These are phyloP conservation scores for Berberis thunbergii DNA, from an alignment of 164 flowering plant species.

Conservation along the genomic window DNA sequence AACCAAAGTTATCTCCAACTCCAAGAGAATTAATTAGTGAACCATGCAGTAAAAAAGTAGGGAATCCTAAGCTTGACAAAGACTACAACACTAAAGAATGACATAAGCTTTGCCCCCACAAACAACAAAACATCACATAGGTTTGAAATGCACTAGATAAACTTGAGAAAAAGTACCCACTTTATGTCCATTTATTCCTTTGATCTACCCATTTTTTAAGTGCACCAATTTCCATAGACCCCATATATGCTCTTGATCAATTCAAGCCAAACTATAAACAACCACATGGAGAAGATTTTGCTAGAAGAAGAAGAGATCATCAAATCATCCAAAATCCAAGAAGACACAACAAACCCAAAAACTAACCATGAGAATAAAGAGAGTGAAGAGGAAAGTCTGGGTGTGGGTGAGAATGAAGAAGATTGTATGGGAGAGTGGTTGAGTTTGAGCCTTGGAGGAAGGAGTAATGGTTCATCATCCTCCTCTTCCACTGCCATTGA, in stretches of 20 bases:
- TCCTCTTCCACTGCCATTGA: not conserved
- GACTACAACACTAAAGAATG: too few relatives aligned
- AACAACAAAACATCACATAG: not conserved
- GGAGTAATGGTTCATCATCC: constrained; percentile 1
- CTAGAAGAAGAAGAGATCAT: not conserved
- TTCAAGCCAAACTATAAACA: not conserved
- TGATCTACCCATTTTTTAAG: constrained; percentile 1
- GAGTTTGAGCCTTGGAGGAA: constrained; percentile 50
- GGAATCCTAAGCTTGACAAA: too few relatives aligned
- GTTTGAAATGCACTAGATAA: not conserved
- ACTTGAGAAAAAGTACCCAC: not conserved
- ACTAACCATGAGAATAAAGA: not conserved
- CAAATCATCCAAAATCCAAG: constrained; percentile 6
- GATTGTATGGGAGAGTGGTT: constrained; percentile 37
- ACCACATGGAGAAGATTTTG: not conserved
- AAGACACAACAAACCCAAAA: not conserved
- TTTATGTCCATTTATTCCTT: not conserved
- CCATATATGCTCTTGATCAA: not conserved
- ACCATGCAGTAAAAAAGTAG: too few relatives aligned
- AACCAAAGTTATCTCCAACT: too few relatives aligned
- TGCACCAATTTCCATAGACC: not conserved
- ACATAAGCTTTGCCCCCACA: too few relatives aligned
- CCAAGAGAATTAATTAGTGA: too few relatives aligned
- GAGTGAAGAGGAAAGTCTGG: constrained; percentile 11
- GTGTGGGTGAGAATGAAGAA: constrained; percentile 12